Base-by-base conservation (phyloP, 2,329 filamentous ascomycete genomes). In the Fusarium euwallaceae region DNA sequence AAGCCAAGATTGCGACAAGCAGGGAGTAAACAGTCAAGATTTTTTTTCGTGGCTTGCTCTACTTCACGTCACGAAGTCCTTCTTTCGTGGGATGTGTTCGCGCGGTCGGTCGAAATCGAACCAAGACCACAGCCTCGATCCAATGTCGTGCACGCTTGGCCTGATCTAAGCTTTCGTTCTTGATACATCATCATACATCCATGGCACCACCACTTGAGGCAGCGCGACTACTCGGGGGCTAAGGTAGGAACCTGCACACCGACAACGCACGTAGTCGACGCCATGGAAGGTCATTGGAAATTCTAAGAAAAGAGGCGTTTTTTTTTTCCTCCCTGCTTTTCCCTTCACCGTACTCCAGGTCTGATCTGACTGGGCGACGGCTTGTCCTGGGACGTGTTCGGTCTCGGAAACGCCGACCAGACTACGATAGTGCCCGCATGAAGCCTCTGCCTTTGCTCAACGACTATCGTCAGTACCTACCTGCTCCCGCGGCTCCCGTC, bases 231-330 rank as follows among this genome's bases (percentile, higher is more conserved):
- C 67, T 71, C 74, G 73, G 69, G 37, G 61, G 56, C 74, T 77
- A 78, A 70, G 67, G 67, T 68, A 78, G 76, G 76, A 70, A 72
- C 74, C 65, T 75, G 67, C 67, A 70, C 63, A 72, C 69, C 69
- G 67, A 66, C 66, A 66, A 69, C 61, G 59, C 74, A 60, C 56
- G 61, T 58, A 24, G 65, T 65, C 69, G 70, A 70, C 67, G 70
- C 70, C 72, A 73, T 76, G 63, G 48, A 73, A 70, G 45, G 59
- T 70, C 67, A 66, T 63, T 77, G 14, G 59, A 64, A 75, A 69
- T 65, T 67, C 71, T 70, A 63, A 56, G 66, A 55, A 74, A 64
- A 65, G 66, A 72, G 61, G 53, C 65, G 73, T 72, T 66, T 53
- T 65, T 53, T 65, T 73, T 55, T 65, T 45, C 32, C 39, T 48